phyloP scores from a whole-genome alignment of 176 grass and related monocot genomes.

The Saccharum officinarum region DNA sequence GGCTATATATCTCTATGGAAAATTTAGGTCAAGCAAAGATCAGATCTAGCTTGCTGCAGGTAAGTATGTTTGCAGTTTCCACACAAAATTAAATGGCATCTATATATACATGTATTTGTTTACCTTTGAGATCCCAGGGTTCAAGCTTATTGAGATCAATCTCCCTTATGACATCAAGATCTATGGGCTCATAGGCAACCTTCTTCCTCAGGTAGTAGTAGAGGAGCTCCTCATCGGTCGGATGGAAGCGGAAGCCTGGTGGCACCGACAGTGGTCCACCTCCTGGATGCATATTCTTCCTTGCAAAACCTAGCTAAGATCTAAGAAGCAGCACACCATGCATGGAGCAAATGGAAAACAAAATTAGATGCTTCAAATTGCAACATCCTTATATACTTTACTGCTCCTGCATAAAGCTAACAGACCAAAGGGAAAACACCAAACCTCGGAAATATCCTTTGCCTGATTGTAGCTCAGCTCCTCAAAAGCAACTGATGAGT shows the following conservation, averaged over 20 bases:
- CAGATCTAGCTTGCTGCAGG: background rate
- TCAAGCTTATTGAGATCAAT: slow-evolving; percentile 94
- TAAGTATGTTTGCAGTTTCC: background rate
- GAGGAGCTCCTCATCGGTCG: slow-evolving; percentile 92
- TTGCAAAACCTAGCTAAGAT: slow-evolving; percentile 48
- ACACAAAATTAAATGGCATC: background rate
- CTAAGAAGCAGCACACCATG: slow-evolving; percentile 12
- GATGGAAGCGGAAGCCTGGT: slow-evolving; percentile 95
- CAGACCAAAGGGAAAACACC: slow-evolving; percentile 41
- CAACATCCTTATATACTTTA: slow-evolving; percentile 42
- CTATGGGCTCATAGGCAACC: slow-evolving; percentile 89
- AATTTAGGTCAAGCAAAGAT: background rate
- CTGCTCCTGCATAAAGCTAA: slow-evolving; percentile 14
- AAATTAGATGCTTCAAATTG: slow-evolving; percentile 15
- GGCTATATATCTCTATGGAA: background rate
- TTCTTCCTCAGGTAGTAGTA: slow-evolving; percentile 99
- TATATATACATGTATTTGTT: background rate
- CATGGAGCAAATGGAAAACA: background rate
- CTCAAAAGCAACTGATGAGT: slow-evolving; percentile 31
- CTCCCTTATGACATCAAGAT: slow-evolving; percentile 98
- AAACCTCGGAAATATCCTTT: slow-evolving; percentile 61
- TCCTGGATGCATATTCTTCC: slow-evolving; percentile 74
- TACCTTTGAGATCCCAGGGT: slow-evolving; percentile 99
- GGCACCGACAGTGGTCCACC: slow-evolving; percentile 65
- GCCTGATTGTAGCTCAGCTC: slow-evolving; percentile 32